Percentiles rank a stretch among this genome's conserved stretches.
These are phyloP conservation scores for Earliella scabrosa DNA, from an alignment of 1,284 basidiomycete species.

Conservation along the genomic window DNA sequence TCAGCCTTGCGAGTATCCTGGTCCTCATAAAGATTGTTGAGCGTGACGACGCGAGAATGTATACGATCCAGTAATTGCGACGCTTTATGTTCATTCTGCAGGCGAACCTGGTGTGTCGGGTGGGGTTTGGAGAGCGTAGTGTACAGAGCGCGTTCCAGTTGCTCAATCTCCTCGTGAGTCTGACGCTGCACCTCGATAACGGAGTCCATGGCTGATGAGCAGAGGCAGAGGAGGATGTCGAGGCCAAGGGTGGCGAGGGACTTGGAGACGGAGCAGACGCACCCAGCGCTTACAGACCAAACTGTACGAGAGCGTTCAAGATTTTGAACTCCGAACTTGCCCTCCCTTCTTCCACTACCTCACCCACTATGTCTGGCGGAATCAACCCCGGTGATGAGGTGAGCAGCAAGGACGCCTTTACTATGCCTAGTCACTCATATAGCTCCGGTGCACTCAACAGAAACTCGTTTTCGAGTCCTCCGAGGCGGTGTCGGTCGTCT, in stretches of 20 bases:
- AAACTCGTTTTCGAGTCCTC: slow-evolving; percentile 99
- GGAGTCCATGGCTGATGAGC: slow-evolving; percentile 75
- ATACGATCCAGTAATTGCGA: slow-evolving; percentile 87
- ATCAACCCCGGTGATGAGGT: slow-evolving; percentile 82
- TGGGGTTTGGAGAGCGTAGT: slow-evolving; percentile 69
- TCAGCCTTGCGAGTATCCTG: slow-evolving; percentile 67
- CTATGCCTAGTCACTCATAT: background rate
- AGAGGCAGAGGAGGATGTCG: background rate
- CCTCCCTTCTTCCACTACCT: slow-evolving; percentile 37
- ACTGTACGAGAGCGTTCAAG: slow-evolving; percentile 18
- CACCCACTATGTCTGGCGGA: slow-evolving; percentile 66
- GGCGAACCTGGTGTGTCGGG: slow-evolving; percentile 62
- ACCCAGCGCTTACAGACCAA: slow-evolving; percentile 11
- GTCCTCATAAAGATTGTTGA: slow-evolving; percentile 79
- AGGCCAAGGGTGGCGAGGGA: too few species aligned
- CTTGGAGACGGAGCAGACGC: slow-evolving; percentile 11
- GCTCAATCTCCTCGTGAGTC: slow-evolving; percentile 94
- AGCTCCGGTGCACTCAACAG: slow-evolving; percentile 36
- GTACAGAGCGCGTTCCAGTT: slow-evolving; percentile 79
- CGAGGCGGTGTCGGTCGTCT: slow-evolving; percentile 88
- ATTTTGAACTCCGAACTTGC: slow-evolving; percentile 61
- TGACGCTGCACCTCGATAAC: slow-evolving; percentile 92
- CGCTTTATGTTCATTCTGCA: slow-evolving; percentile 88
- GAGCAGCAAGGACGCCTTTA: slow-evolving; percentile 23
- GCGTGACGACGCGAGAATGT: slow-evolving; percentile 64